Conservation (phyloP, 768 basidiomycete genomes). For the Inosperma sp. region DNA sequence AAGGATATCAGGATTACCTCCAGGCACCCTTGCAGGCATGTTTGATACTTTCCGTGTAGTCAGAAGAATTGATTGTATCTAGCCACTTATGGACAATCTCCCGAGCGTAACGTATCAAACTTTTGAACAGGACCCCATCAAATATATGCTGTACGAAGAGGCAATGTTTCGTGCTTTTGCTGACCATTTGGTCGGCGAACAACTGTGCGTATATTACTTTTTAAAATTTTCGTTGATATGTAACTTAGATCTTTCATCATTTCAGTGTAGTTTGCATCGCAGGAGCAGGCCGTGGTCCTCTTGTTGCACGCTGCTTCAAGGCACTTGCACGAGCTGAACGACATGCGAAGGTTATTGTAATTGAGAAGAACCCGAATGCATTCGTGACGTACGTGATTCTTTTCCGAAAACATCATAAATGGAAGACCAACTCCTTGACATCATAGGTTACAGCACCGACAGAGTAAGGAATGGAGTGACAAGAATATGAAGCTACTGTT, state of each 20-base stretch:
- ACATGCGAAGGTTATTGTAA: conserved; percentile 68
- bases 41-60: conserved; percentile 7
- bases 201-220: conserved; percentile 49
- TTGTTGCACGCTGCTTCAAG: conserved; percentile 78
- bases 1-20: conserved; percentile 91
- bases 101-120: conserved; percentile 95
- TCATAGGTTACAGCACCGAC: conserved; percentile 75
- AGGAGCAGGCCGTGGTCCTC: conserved; percentile 91
- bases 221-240: not conserved
- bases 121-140: conserved; percentile 96
- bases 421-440: conserved; percentile 12
- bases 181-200: conserved; percentile 57
- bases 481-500: conserved; percentile 71
- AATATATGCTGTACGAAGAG: conserved; percentile 94
- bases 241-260: not conserved
- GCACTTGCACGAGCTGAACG: conserved; percentile 68
- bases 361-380: conserved; percentile 97
- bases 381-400: conserved; percentile 75
- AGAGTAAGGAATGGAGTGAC: conserved; percentile 77
- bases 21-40: conserved; percentile 89
- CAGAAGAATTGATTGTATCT: conserved; percentile 9
- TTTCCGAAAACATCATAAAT: conserved; percentile 8
- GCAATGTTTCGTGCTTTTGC: conserved; percentile 77
- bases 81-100: conserved; percentile 97
- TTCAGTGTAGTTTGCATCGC: conserved; percentile 82